Evolutionary conservation across 768 basidiomycete species (phyloP).

Genomic region (Roridomyces roridus): DNA sequence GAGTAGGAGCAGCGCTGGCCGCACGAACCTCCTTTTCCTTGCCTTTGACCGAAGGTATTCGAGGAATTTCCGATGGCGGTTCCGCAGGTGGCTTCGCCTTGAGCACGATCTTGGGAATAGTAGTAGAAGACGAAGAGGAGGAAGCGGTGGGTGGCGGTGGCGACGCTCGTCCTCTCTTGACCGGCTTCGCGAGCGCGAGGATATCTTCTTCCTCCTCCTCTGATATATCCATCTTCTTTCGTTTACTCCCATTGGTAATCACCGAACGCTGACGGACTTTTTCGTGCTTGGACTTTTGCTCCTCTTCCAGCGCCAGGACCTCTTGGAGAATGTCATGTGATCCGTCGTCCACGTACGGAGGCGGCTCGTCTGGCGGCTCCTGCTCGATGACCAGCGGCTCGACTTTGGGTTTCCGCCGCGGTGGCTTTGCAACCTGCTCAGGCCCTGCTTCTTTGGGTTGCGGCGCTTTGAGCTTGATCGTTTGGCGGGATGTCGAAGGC

Average conservation of each 20-base stretch:
- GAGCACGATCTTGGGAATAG: slow-evolving; percentile 26
- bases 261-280: slow-evolving; percentile 52
- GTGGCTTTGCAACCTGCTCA: slow-evolving; percentile 39
- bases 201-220: slow-evolving; percentile 58
- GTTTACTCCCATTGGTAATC: slow-evolving; percentile 48
- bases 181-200: slow-evolving; percentile 63
- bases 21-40: slow-evolving; percentile 70
- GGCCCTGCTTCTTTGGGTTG: slow-evolving; percentile 31
- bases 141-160: slow-evolving; percentile 41
- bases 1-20: slow-evolving; percentile 40
- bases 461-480: slow-evolving; percentile 71
- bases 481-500: slow-evolving; percentile 51
- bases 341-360: slow-evolving; percentile 80
- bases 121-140: slow-evolving; percentile 34
- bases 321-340: slow-evolving; percentile 83
- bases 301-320: slow-evolving; percentile 81
- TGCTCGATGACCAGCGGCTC: slow-evolving; percentile 48
- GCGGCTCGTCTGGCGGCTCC: slow-evolving; percentile 61
- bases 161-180: slow-evolving; percentile 60
- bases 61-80: slow-evolving; percentile 26
- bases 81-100: slow-evolving; percentile 33
- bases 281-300: slow-evolving; percentile 66
- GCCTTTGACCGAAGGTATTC: slow-evolving; percentile 59
- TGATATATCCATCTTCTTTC: slow-evolving; percentile 51
- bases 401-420: slow-evolving; percentile 38